Percentiles rank a stretch among this genome's conserved stretches.
These are phyloP conservation scores for Fusarium nygamai DNA, from an alignment of 2,329 filamentous ascomycete species.

Conservation along the genomic window DNA sequence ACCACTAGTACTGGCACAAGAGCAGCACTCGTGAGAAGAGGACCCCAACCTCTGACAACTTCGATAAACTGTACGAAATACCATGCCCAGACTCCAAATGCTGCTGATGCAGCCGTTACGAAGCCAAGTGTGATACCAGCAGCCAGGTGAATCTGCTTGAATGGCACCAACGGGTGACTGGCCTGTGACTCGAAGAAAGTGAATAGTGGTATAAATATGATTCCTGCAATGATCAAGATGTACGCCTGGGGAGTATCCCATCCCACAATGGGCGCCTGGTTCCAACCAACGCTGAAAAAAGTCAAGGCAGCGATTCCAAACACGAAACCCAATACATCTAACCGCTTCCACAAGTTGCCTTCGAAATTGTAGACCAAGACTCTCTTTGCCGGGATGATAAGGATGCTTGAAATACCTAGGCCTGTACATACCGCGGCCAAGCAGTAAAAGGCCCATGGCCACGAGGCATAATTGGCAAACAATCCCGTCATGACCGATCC, in stretches of 20 bases:
- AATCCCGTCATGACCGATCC: constrained; percentile 41
- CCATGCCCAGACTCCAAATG: constrained; percentile 42
- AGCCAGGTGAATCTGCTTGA: constrained; percentile 32
- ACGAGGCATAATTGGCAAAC: constrained; percentile 35
- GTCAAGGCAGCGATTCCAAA: constrained; percentile 28
- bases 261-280: constrained; percentile 34
- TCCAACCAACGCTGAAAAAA: constrained; percentile 41
- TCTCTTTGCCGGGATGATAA: constrained; percentile 34
- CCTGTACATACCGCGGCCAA: constrained; percentile 34
- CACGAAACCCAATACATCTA: constrained; percentile 30
- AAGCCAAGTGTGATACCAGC: constrained; percentile 33
- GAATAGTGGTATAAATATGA: constrained; percentile 22
- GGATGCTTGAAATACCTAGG: constrained; percentile 31
- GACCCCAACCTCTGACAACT: constrained; percentile 35
- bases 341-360: constrained; percentile 38
- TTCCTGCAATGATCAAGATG: constrained; percentile 32
- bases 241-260: constrained; percentile 31
- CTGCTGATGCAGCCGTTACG: constrained; percentile 29
- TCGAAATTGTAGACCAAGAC: constrained; percentile 39
- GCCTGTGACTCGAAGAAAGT: constrained; percentile 34
- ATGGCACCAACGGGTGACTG: constrained; percentile 37
- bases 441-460: constrained; percentile 42
- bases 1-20: constrained; percentile 37
- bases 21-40: constrained; percentile 33
- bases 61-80: constrained; percentile 40